Evolutionary conservation across 805 yeast species (phyloP).

Genomic region (Tetrapisispora iriomotensis): DNA sequence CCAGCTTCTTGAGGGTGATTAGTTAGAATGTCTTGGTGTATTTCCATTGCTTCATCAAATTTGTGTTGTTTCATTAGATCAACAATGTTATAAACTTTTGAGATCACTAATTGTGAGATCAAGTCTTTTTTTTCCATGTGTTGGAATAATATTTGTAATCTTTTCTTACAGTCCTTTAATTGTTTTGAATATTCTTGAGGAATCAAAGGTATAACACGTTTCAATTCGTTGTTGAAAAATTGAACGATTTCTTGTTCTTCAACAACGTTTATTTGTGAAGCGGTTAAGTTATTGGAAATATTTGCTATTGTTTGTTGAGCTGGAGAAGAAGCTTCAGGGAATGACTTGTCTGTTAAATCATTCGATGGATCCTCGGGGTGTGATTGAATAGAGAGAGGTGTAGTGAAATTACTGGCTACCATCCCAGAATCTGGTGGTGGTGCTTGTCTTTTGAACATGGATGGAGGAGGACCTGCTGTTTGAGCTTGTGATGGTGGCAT

Average conservation of each 20-base stretch:
- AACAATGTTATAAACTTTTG: conserved; percentile 43
- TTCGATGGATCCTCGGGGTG: conserved; percentile 6
- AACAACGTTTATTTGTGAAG: background rate
- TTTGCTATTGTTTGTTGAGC: background rate
- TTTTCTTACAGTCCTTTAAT: conserved; percentile 68
- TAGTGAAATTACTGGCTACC: background rate
- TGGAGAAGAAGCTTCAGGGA: background rate
- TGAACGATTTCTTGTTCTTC: conserved; percentile 42
- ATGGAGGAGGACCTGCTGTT: conserved; percentile 15
- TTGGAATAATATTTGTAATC: conserved; percentile 66
- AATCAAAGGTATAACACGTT: conserved; percentile 60
- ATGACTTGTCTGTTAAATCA: background rate
- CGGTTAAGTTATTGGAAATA: background rate
- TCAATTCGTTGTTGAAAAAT: conserved; percentile 44
- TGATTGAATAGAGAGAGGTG: too few relatives aligned
- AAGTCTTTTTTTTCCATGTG: conserved; percentile 66
- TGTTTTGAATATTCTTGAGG: conserved; percentile 70
- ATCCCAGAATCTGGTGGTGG: background rate
- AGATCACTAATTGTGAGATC: conserved; percentile 48
- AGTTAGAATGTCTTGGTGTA: conserved; percentile 50
- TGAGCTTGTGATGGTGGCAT: conserved; percentile 11
- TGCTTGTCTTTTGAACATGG: background rate
- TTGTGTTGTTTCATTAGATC: conserved; percentile 43
- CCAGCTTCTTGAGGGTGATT: conserved; percentile 66
- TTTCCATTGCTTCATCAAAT: conserved; percentile 46